Base-by-base conservation (phyloP, 169 alveolate genomes). In the Pseudocohnilembus persalinus region DNA sequence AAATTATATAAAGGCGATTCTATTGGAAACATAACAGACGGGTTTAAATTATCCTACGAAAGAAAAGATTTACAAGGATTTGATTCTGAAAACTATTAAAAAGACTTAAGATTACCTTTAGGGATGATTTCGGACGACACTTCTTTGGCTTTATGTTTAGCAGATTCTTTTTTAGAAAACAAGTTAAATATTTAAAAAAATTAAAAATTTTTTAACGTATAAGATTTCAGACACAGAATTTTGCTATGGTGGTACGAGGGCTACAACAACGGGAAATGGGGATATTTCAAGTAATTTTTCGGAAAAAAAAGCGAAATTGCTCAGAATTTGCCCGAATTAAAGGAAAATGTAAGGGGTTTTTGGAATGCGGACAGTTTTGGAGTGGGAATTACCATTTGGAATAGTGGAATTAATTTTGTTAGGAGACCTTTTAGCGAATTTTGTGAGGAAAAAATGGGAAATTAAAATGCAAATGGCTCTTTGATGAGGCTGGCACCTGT, bases 401-500 rank as follows among this genome's bases (percentile, higher is more conserved):
- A 35, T 0, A 25, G 83, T 32, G 33, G 77, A 31, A n/a, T 32
- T 0, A 32, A 35, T 72, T 83, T 68, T 88, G 73, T 78, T 0
- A 26, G 35, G 26, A 78, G 77, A 76, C 80, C 35, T 20, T 72
- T 76, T 0, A 77, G 32, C 24, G 16, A 74, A 28, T 82, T 77
- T 49, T 30, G 74, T 16, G 34, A 73, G 73, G 33, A 88, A 83
- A 30, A 77, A n/a, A 30, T 75, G 80, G 34, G 91, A 81, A 33
- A 35, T 34, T 34, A 72, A 32, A 65, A 65, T 64, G 89, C 89
- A 11, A 88, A 83, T 83, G 92, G 90, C 0, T 76, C 88, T 33
- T 68, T 88, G 33, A 88, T 88, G 89, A 83, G 92, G 83, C 73
- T 83, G 31, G 83, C 90, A 15, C 89, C 92, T 4, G 73, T 88